Conservation (phyloP, 352 stramenopile species). For the Phytopythium mirpurense region DNA sequence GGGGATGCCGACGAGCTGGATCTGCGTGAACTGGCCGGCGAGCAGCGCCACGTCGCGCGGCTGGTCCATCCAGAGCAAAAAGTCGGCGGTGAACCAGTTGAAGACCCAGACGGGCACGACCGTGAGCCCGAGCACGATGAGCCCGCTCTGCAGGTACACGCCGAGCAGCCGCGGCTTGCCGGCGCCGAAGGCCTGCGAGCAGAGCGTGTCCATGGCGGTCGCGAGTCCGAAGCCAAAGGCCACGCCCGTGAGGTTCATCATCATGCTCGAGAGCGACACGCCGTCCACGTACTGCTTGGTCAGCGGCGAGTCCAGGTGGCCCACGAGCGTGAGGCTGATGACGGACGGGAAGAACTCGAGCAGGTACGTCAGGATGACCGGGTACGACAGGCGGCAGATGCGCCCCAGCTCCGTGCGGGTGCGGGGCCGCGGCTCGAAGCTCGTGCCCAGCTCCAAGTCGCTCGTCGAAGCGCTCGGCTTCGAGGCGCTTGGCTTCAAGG, state of each 20-base stretch:
- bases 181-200: constrained; percentile 77
- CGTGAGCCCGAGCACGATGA: constrained; percentile 54
- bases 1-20: constrained; percentile 66
- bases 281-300: constrained; percentile 73
- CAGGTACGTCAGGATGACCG: constrained; percentile 68
- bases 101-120: constrained; percentile 61
- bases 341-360: constrained; percentile 68
- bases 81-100: constrained; percentile 66
- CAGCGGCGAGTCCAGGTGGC: constrained; percentile 58
- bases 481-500: constrained; percentile 14
- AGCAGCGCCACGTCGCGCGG: constrained; percentile 47
- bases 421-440: constrained; percentile 9
- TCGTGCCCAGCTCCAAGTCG: constrained; percentile 26
- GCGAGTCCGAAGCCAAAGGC: constrained; percentile 72
- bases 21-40: constrained; percentile 65
- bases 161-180: constrained; percentile 66
- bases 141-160: constrained; percentile 77
- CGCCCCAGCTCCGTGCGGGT: constrained; percentile 33
- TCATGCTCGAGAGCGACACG: constrained; percentile 65
- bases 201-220: constrained; percentile 88
- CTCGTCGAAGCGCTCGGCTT: too few species aligned
- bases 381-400: constrained; percentile 37
- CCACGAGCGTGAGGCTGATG: constrained; percentile 61
- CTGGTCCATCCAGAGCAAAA: constrained; percentile 68
- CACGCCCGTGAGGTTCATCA: constrained; percentile 80